Percentiles rank a stretch among this genome's conserved stretches.
phyloP scores from a whole-genome alignment of 2,329 filamentous ascomycete genomes.

The Scedosporium apiospermum region DNA sequence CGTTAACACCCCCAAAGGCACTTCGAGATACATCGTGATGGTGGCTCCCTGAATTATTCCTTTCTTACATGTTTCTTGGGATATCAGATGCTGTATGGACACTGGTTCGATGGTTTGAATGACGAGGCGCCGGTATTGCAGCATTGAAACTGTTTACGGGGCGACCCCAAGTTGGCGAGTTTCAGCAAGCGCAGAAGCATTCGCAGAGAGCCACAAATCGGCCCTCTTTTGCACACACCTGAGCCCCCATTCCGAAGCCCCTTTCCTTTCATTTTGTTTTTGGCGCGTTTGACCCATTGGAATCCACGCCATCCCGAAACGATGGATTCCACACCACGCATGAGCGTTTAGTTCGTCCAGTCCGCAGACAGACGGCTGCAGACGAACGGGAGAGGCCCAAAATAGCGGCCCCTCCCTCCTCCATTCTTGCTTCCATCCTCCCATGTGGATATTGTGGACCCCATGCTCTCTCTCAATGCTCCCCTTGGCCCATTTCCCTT shows the following conservation, averaged over 20 bases:
- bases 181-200: conserved; percentile 2
- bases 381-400: background rate
- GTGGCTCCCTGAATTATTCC: too few species aligned
- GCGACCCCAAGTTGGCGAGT: background rate
- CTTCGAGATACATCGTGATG: background rate
- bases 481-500: background rate
- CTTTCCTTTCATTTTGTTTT: background rate
- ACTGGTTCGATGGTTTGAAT: background rate
- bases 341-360: background rate
- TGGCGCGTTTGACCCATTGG: background rate
- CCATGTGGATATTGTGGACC: background rate
- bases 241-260: background rate
- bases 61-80: too few species aligned
- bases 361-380: background rate
- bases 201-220: background rate
- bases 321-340: background rate
- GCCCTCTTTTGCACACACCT: background rate
- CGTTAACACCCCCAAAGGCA: background rate
- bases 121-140: background rate
- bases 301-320: background rate
- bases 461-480: background rate
- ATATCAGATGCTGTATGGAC: too few species aligned
- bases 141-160: background rate
- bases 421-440: background rate
- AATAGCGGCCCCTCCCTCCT: background rate